phyloP scores from a whole-genome alignment of 805 yeast genomes.

The Wickerhamiella dianesei region DNA sequence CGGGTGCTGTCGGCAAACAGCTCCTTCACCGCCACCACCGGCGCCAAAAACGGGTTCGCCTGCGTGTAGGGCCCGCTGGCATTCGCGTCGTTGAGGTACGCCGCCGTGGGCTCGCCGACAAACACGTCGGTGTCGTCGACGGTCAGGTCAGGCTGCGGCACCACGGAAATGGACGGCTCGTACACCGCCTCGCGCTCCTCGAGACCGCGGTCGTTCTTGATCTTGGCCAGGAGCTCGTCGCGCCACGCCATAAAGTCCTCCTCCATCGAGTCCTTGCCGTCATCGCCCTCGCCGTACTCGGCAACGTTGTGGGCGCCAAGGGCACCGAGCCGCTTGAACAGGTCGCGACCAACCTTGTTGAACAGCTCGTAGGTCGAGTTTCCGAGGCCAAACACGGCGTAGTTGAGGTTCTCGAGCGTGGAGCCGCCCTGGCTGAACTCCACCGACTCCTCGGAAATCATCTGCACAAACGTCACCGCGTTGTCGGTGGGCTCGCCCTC shows the following conservation, averaged over 20 bases:
- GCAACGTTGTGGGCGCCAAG: conserved; percentile 69
- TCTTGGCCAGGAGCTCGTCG: conserved; percentile 52
- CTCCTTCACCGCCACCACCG: conserved; percentile 47
- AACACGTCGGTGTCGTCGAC: conserved; percentile 36
- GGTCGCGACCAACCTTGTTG: conserved; percentile 61
- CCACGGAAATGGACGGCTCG: conserved; percentile 46
- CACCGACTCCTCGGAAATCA: conserved; percentile 42
- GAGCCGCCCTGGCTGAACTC: conserved; percentile 30
- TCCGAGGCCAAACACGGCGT: conserved; percentile 80
- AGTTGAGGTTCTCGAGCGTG: conserved; percentile 42
- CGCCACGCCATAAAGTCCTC: conserved; percentile 94
- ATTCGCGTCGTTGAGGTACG: conserved; percentile 29
- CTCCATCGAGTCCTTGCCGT: conserved; percentile 86
- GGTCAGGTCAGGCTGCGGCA: conserved; percentile 14
- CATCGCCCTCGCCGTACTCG: conserved; percentile 83
- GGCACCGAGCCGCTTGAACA: conserved; percentile 35
- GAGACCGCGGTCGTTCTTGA: conserved; percentile 50
- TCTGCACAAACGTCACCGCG: conserved; percentile 65
- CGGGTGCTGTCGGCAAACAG: conserved; percentile 51
- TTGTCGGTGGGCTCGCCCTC: conserved; percentile 98
- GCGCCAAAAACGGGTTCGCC: conserved; percentile 71
- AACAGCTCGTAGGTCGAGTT: conserved; percentile 87
- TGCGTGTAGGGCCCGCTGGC: conserved; percentile 49
- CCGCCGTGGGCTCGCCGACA: conserved; percentile 69
- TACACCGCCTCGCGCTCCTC: conserved; percentile 71